Conservation (phyloP, 2,329 filamentous ascomycete species). For the Colletotrichum shisoi region DNA sequence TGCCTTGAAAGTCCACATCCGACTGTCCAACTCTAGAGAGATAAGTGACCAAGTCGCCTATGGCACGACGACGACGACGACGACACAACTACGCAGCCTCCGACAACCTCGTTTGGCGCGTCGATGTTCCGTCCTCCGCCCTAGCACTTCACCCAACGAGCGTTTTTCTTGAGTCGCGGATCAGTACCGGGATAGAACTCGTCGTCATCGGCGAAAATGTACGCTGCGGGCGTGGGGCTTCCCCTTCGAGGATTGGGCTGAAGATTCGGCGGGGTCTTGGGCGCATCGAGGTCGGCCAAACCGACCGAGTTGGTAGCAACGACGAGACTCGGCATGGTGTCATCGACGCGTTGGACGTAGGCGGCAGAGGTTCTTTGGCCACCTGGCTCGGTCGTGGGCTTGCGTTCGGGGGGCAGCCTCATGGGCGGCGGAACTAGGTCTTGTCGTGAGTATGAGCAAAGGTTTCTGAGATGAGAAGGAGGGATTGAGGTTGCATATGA, state of each 20-base stretch:
- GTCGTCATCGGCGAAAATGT: slow-evolving; percentile 31
- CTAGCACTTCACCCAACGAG: no score
- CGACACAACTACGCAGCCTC: no score
- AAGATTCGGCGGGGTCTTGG: slow-evolving; percentile 20
- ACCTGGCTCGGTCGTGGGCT: not conserved
- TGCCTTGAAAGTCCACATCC: accelerated
- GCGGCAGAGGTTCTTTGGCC: not conserved
- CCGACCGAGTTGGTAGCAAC: not conserved
- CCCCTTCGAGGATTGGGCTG: not conserved
- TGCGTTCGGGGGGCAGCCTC: not conserved
- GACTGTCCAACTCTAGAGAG: not conserved
- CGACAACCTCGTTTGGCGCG: no score
- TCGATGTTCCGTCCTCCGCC: no score
- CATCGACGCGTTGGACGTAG: no score
- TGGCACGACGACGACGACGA: no score
- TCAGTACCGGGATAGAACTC: slow-evolving; percentile 25
- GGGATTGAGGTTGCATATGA: not conserved
- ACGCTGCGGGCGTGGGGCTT: slow-evolving; percentile 21
- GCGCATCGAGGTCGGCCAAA: slow-evolving; percentile 5
- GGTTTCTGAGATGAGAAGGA: slow-evolving; percentile 19
- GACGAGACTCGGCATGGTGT: not conserved
- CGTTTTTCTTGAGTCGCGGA: not conserved
- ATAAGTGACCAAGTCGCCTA: not conserved
- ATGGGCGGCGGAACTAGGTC: slow-evolving; percentile 1
- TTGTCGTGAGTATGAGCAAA: not conserved